Evolutionary conservation across 176 grass and related monocot species (phyloP).

Genomic region (Olyra latifolia): DNA sequence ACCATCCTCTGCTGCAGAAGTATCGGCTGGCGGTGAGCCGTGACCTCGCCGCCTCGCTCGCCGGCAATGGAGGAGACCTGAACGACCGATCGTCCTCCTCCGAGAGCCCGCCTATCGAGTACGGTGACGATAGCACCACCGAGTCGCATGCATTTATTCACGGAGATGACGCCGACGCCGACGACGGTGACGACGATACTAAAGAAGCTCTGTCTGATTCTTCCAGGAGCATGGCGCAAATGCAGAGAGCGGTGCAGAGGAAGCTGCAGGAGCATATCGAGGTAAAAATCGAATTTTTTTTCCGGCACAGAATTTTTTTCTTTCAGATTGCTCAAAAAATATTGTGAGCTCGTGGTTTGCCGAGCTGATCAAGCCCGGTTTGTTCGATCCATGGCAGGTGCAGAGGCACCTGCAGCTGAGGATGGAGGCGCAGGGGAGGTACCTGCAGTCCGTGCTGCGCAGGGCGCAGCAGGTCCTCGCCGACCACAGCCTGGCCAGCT

Average conservation of each 20-base stretch:
- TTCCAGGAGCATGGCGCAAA: constrained; percentile 48
- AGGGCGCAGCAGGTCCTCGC: constrained; percentile 62
- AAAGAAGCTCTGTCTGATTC: constrained; percentile 9
- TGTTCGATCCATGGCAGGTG: constrained; percentile 44
- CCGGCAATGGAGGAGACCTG: constrained; percentile 30
- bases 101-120: constrained; percentile 17
- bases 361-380: constrained; percentile 1
- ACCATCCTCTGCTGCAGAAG: constrained; percentile 51
- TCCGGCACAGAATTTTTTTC: neutral
- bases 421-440: constrained; percentile 93
- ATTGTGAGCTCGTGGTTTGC: neutral
- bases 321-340: neutral
- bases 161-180: neutral
- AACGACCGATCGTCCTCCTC: constrained; percentile 26
- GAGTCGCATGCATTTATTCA: constrained; percentile 5
- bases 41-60: neutral
- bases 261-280: constrained; percentile 75
- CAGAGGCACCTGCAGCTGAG: constrained; percentile 89
- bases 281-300: constrained; percentile 38
- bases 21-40: constrained; percentile 61
- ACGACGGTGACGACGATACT: neutral
- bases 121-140: neutral
- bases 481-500: constrained; percentile 30
- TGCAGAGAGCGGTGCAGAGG: constrained; percentile 67
- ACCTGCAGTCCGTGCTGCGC: constrained; percentile 75